Conservation (phyloP, 192 early-diverging fungal genomes). For the Geranomyces michiganensis region DNA sequence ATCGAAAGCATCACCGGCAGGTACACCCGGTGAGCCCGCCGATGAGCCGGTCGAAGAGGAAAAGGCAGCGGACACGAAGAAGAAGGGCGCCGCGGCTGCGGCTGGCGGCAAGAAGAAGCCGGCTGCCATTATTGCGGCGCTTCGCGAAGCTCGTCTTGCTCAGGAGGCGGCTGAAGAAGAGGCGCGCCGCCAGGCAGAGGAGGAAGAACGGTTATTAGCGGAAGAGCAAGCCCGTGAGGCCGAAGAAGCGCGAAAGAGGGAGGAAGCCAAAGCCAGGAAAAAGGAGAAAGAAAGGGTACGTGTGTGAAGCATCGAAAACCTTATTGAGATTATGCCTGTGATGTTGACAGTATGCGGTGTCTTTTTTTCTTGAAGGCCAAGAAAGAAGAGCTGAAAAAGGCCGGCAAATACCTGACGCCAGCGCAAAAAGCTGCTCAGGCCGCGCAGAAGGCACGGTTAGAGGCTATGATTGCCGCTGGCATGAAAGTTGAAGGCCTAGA, state of each 20-base stretch:
- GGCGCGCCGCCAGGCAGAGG: slow-evolving; percentile 46
- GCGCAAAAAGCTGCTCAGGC: slow-evolving; percentile 87
- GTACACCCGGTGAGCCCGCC: slow-evolving; percentile 10
- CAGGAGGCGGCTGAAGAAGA: slow-evolving; percentile 76
- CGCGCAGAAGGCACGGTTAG: slow-evolving; percentile 66
- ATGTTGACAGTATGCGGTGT: background rate
- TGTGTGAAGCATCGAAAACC: slow-evolving; percentile 26
- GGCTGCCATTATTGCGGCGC: slow-evolving; percentile 46
- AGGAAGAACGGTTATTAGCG: slow-evolving; percentile 38
- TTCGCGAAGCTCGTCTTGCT: slow-evolving; percentile 36
- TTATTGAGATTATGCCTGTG: too few species aligned
- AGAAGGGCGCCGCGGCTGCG: slow-evolving; percentile 55
- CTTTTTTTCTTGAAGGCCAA: slow-evolving; percentile 55
- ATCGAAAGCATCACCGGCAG: background rate
- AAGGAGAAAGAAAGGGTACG: slow-evolving; percentile 77
- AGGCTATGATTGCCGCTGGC: slow-evolving; percentile 80
- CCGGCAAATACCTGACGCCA: slow-evolving; percentile 91
- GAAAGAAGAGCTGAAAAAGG: slow-evolving; percentile 84
- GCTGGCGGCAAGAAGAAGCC: slow-evolving; percentile 62
- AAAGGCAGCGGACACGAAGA: slow-evolving; percentile 57
- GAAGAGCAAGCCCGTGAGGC: slow-evolving; percentile 71
- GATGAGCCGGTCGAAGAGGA: slow-evolving; percentile 54
- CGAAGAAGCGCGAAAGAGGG: slow-evolving; percentile 68
- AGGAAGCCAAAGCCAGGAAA: slow-evolving; percentile 75
- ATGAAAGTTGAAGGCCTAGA: slow-evolving; percentile 71